Conservation (phyloP, 1,284 basidiomycete species). For the Lignosus rhinocerotis region DNA sequence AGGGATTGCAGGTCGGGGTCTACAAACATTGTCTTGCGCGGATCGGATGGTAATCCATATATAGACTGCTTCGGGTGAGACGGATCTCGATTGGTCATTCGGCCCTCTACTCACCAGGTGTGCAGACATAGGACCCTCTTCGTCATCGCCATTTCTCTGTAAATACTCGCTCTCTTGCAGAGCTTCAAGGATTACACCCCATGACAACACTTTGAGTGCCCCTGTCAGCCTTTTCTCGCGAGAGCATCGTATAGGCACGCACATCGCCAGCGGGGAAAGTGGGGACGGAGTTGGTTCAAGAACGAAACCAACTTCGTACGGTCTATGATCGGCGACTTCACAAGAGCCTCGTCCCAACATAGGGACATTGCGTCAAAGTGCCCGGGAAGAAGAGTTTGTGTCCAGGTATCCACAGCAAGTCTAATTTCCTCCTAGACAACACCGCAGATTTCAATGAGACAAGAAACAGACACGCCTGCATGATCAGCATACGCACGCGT, state of each 20-base stretch:
- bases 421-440: conserved; percentile 63
- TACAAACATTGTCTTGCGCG: conserved; percentile 14
- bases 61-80: conserved; percentile 38
- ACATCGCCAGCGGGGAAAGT: conserved; percentile 70
- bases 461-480: not conserved
- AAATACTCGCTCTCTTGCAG: conserved; percentile 57
- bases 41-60: conserved; percentile 43
- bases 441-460: not conserved
- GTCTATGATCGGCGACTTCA: conserved; percentile 55
- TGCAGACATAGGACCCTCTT: conserved; percentile 43
- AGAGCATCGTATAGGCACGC: not conserved
- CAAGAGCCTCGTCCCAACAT: conserved; percentile 65
- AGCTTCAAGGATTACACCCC: conserved; percentile 59
- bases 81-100: not conserved
- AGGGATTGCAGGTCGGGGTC: conserved; percentile 51
- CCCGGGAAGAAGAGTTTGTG: conserved; percentile 57
- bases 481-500: conserved; percentile 40
- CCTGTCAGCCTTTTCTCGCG: not conserved
- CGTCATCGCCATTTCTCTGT: conserved; percentile 37
- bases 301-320: conserved; percentile 59
- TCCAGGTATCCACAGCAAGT: conserved; percentile 53
- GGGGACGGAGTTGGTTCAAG: conserved; percentile 60
- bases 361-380: conserved; percentile 62
- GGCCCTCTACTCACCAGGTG: conserved; percentile 40
- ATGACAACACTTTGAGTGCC: conserved; percentile 52